Percentiles rank a stretch among this genome's conserved stretches.
phyloP scores from a whole-genome alignment of 2,329 filamentous ascomycete genomes.

The Ceratocystis variospora region DNA sequence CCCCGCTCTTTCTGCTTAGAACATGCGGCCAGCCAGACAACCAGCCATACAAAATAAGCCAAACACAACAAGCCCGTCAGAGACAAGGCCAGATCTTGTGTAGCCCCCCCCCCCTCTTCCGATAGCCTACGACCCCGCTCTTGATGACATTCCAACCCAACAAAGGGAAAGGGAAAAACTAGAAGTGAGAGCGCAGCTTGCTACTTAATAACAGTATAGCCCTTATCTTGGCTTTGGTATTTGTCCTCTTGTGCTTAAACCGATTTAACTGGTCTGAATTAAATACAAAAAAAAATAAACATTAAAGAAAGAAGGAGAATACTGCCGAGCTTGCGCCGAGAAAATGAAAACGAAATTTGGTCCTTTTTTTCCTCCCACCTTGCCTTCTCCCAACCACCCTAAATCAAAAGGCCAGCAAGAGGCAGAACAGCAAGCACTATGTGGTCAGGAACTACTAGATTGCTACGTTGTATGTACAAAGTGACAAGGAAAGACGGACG shows the following conservation, averaged over 20 bases:
- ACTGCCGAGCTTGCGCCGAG: conserved; percentile 12
- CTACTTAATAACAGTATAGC: background rate
- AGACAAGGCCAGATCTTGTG: background rate
- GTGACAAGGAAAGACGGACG: background rate
- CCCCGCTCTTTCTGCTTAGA: no score
- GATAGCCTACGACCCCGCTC: conserved; percentile 5
- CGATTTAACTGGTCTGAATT: background rate
- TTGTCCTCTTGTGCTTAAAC: no score
- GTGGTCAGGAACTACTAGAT: background rate
- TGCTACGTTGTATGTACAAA: background rate
- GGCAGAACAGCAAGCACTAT: background rate
- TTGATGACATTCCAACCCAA: conserved; percentile 9
- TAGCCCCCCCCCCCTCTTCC: background rate
- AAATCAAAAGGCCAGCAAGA: background rate
- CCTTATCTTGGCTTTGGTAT: background rate
- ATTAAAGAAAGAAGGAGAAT: background rate
- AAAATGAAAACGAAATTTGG: background rate
- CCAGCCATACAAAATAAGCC: no score
- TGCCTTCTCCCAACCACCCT: background rate
- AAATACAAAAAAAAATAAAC: background rate
- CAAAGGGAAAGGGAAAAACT: background rate
- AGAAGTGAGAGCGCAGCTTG: background rate
- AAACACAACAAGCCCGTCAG: background rate
- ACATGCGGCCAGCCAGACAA: no score
- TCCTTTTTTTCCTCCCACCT: background rate